Evolutionary conservation across 805 yeast species (phyloP).

Genomic region (Kodamaea fukazawae): DNA sequence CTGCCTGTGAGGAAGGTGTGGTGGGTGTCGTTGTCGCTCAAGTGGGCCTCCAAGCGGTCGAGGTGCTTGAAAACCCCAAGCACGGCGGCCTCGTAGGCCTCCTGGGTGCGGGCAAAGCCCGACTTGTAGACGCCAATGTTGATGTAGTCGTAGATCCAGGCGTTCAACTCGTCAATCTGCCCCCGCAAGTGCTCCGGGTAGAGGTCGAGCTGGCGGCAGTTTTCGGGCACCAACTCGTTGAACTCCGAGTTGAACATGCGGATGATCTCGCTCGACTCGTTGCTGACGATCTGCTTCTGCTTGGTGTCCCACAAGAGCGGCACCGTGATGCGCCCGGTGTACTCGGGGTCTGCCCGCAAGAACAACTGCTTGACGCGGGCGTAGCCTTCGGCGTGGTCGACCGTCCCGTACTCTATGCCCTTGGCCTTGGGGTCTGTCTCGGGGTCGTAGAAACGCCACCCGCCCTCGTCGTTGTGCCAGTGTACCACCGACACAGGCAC

Average conservation of each 20-base stretch:
- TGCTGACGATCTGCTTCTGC: conserved; percentile 78
- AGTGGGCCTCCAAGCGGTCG: conserved; percentile 65
- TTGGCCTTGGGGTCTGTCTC: conserved; percentile 47
- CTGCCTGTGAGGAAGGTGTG: conserved; percentile 53
- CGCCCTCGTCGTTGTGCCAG: conserved; percentile 83
- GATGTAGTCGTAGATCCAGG: conserved; percentile 79
- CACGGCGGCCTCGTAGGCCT: conserved; percentile 72
- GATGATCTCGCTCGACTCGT: conserved; percentile 87
- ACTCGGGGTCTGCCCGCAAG: conserved; percentile 69
- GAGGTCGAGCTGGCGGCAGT: conserved; percentile 52
- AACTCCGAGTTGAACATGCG: conserved; percentile 79
- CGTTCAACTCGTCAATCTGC: conserved; percentile 73
- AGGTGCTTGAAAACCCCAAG: conserved; percentile 59
- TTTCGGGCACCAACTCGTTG: conserved; percentile 50
- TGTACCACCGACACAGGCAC: conserved; percentile 78
- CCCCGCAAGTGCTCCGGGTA: conserved; percentile 55
- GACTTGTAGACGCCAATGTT: conserved; percentile 93
- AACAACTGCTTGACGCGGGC: conserved; percentile 68
- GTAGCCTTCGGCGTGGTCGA: conserved; percentile 51
- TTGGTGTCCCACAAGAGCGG: conserved; percentile 93
- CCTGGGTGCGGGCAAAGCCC: conserved; percentile 85
- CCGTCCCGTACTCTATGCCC: conserved; percentile 45
- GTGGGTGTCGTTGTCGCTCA: conserved; percentile 42
- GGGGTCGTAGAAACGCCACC: conserved; percentile 76
- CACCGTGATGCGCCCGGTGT: conserved; percentile 82